Evolutionary conservation across 176 grass and related monocot species (phyloP), one percentile per base, ranked within the genome.

Genomic region (Hordeum marinum): DNA sequence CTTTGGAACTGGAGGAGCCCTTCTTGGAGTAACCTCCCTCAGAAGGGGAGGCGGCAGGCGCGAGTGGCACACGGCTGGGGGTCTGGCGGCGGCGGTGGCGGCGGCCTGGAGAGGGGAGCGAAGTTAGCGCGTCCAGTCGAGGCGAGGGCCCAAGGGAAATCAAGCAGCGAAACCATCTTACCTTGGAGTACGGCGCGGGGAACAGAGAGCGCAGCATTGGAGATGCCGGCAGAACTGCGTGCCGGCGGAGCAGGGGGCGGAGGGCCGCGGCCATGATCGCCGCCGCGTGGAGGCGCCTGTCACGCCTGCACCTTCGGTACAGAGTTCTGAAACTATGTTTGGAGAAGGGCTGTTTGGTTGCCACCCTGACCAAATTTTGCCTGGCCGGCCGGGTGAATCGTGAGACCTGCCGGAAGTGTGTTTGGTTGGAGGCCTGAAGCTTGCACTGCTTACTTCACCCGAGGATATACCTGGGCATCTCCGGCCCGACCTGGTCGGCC

Each of bases 101-200:
- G 39, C 39, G 68, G 68, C 11, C 68, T 72, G 68, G 39, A 72
- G 68, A 72, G 68, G 68, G 39, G 68, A 72, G 39, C n/a, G n/a
- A 72, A 43, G 39, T 72, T 15, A 72, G 68, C 39, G 37, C 37
- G 39, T 1, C 68, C 11, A 72, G 42, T 72, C 37, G 68, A 43
- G 68, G 39, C n/a, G 68, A 72, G 68, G 21, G 68, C 24, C 23
- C 42, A 72, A 43, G 21, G 11, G 42, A 72, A 72, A 72, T 43
- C 68, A 43, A 14, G 68, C 39, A 72, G 68, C 39, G 21, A 72
- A 72, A 43, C 68, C 11, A 25, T 43, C 68, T 43, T 72, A 43
- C 68, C 68, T 72, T 72, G 68, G 68, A 72, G 68, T 72, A 72
- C 11, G 68, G n/a, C n/a, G 39, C 23, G 70, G 23, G 12, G 41